phyloP scores from a whole-genome alignment of 371 early-diverging fungal species.

The Mortierella sp. region DNA sequence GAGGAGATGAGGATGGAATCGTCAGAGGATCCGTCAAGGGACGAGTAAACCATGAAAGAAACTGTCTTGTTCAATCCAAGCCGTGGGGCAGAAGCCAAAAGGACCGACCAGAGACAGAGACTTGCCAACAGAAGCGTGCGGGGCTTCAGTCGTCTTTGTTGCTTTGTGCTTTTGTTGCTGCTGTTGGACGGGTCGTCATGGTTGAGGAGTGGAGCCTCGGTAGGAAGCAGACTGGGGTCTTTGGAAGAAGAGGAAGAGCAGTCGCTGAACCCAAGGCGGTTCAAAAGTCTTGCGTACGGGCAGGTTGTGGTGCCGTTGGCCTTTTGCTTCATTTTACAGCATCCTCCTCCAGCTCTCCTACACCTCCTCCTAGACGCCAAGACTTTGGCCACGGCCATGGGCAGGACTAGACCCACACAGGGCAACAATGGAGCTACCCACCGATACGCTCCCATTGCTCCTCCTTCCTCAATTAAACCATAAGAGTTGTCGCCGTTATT shows the following conservation, averaged over 20 bases:
- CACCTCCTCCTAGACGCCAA: neutral
- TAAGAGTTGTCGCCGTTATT: neutral
- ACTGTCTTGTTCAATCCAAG: constrained; percentile 17
- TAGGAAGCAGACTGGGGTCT: neutral
- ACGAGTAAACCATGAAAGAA: neutral
- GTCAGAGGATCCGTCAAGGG: constrained; percentile 1
- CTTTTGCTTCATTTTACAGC: neutral
- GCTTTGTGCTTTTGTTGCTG: neutral
- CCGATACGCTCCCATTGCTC: neutral
- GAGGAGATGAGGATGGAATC: neutral
- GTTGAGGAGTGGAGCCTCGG: neutral
- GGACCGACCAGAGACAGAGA: constrained; percentile 8
- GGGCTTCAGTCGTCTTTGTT: neutral
- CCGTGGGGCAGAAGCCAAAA: constrained; percentile 17
- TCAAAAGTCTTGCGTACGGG: constrained; percentile 3
- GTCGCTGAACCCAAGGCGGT: neutral
- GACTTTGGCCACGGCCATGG: neutral
- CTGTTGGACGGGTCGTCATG: neutral
- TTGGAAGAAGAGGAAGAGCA: neutral
- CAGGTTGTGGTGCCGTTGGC: neutral
- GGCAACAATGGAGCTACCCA: neutral
- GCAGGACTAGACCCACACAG: neutral
- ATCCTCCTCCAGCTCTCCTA: neutral
- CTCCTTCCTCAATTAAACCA: neutral
- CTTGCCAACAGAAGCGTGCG: constrained; percentile 16